Percentiles rank a stretch among this genome's conserved stretches.
These are phyloP conservation scores for Salvia sclarea DNA, from an alignment of 305 asterid genomes.

Conservation along the genomic window DNA sequence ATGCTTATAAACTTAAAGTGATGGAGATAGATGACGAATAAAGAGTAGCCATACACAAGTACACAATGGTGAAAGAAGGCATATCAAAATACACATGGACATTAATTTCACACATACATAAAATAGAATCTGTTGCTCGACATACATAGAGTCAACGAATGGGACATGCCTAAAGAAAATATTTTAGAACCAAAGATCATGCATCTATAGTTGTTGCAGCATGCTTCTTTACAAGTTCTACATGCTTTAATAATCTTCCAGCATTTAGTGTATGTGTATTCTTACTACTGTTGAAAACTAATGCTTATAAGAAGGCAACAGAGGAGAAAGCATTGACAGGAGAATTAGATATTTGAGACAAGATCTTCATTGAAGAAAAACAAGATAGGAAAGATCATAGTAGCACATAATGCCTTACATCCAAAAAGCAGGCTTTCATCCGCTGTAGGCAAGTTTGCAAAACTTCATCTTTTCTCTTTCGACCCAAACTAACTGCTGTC, in stretches of 20 bases:
- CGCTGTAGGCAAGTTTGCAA: slow-evolving; percentile 80
- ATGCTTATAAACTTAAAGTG: slow-evolving; percentile 10
- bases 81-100: slow-evolving; percentile 11
- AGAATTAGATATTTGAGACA: slow-evolving; percentile 15
- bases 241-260: slow-evolving; percentile 12
- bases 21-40: neutral
- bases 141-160: slow-evolving; percentile 24
- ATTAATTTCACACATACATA: slow-evolving; percentile 19
- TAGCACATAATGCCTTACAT: slow-evolving; percentile 56
- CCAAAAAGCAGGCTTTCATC: slow-evolving; percentile 90
- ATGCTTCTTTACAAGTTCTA: slow-evolving; percentile 29
- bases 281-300: slow-evolving; percentile 11
- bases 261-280: slow-evolving; percentile 21
- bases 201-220: slow-evolving; percentile 16
- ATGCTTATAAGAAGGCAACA: slow-evolving; percentile 24
- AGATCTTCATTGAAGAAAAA: slow-evolving; percentile 20
- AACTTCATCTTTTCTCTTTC: slow-evolving; percentile 81
- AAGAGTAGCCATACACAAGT: slow-evolving; percentile 15
- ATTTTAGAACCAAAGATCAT: slow-evolving; percentile 19
- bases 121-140: neutral
- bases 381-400: slow-evolving; percentile 18
- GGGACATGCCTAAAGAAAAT: slow-evolving; percentile 21
- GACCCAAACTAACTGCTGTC: slow-evolving; percentile 83
- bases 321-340: slow-evolving; percentile 17
- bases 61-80: slow-evolving; percentile 7